Base-by-base conservation (phyloP, 176 grass and related monocot genomes). In the Microstegium vimineum region DNA sequence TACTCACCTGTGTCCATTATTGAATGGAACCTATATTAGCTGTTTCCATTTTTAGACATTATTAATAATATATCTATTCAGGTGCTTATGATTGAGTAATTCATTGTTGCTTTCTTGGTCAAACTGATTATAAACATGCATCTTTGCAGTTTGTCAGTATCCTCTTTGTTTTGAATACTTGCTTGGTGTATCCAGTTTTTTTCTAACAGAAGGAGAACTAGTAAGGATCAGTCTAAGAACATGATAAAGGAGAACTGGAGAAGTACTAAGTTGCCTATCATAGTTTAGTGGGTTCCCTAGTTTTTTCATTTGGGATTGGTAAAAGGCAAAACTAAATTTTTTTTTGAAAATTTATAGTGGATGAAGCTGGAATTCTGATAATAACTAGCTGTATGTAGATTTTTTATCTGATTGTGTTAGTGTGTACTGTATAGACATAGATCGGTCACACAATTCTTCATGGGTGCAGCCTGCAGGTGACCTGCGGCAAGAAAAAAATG, bases 401-500 rank as follows among this genome's bases (percentile, higher is more conserved):
- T 28, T 71, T 16, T 47, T 72, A 47, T 45, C 7, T 4, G 7
- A 31, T 30, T 47, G 0, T 72, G 17, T 62, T 72, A 33, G 5
- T 56, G 52, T 56, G 52, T 56, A 8, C 20, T 81, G 5, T 62
- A n/a, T 25, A n/a, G 20, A 33, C 10, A 56, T n/a, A 56, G 20
- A 56, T 69, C 37, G 31, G 2, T 75, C 62, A 85, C 61, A 51
- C 17, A 73, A 67, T n/a, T 10, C 18, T 72, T 46, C 6, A 41
- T 86, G 25, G 22, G 4, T 82, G 23, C 82, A 86, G 23, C 18
- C 6, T 82, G n/a, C 83, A 86, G 76, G 69, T 82, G 49, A 71
- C 26, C 20, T 83, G 73, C 3, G 5, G 18, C 38, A 60, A 70
- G 37, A 27, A 59, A n/a, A 52, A 81, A 46, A 86, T 90, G 88